Base-by-base conservation (phyloP, 2,329 filamentous ascomycete species). In the Diaporthe vaccinii region DNA sequence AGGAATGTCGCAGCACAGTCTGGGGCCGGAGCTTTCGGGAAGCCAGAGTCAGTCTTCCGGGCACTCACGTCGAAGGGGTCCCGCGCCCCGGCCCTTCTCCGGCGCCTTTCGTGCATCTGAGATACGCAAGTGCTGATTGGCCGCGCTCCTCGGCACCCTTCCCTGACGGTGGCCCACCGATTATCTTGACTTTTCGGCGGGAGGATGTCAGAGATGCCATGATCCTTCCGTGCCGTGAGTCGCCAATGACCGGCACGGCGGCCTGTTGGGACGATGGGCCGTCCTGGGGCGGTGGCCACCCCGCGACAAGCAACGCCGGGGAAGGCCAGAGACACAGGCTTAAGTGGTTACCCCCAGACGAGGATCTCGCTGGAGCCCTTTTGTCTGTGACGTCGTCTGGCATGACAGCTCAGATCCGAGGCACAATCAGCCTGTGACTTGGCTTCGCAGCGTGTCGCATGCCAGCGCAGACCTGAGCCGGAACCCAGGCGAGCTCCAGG, bases 71-170 rank as follows among this genome's bases (percentile, higher is more conserved):
- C 68, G 41, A 49, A 46, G 41, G 36, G 53, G 49, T 62, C 68
- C 58, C 71, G 44, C 46, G 41, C 51, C 53, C 69, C 75, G 75
- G 75, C 75, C 75, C 75, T 76, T 73, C 75, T 76, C 75, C 75
- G 75, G 75, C 68, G 46, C 31, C 75, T 76, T 68, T 76, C 55
- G 31, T 41, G 31, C 61, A 73, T 44, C 68, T 51, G 65, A 55
- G 58, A 55, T 51, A 22, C 44, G 31, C 58, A 17, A 57, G 34
- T 57, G 46, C 68, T 76, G 75, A 75, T 75, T 76, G 75, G 75
- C 41, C 46, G 61, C 39, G 22, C 53, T 25, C 62, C 25, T 71
- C 39, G 70, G 69, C 57, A 25, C 75, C 73, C 44, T 61, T 44
- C 46, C 53, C 67, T 58, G 72, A 22, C 46, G 53, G 53, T 31